Base-by-base conservation (phyloP, 352 stramenopile species). In the Globisporangium sylvaticum region DNA sequence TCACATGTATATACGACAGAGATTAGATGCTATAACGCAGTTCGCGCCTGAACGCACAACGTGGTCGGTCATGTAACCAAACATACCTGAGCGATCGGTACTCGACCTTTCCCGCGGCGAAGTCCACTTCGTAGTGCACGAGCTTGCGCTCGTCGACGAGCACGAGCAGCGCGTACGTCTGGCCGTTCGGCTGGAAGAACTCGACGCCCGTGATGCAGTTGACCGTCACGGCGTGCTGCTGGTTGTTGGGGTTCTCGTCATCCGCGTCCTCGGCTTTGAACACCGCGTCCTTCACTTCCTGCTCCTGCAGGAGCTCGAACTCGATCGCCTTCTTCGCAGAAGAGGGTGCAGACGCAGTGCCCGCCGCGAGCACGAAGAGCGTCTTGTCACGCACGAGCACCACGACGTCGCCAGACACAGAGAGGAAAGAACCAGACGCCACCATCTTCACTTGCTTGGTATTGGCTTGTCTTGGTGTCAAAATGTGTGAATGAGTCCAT, bases 71-170 rank as follows among this genome's bases (percentile, higher is more conserved):
- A 15, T n/a, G 34, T 42, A 4, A 42, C 9, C 34, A 15, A 42
- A 14, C 44, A 12, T 37, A 64, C 34, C 84, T 69, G 3, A 77
- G 74, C 9, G 72, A 72, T 25, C 74, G 74, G 44, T 85, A 71
- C 62, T 69, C 10, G 32, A 92, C 67, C n/a, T 59, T 84, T 46
- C 76, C 62, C 15, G 68, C 67, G 1, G 62, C n/a, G 31, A 84
- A 27, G 55, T 92, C 69, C 46, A 87, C 74, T 34, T 92, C 84
- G 66, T 92, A 92, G 70, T 92, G 74, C 53, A 90, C 79, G n/a
- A 92, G 64, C n/a, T 77, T 82, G 31, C 84, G 81, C 67, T 90
- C 84, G 61, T 90, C 80, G 34, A 90, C 81, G 0, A 92, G 74
- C 61, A 90, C 62, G 22, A 92, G 72, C 44, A 92, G 59, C 18